Conservation (phyloP, 208 protist species). For the Lotmaria passim region DNA sequence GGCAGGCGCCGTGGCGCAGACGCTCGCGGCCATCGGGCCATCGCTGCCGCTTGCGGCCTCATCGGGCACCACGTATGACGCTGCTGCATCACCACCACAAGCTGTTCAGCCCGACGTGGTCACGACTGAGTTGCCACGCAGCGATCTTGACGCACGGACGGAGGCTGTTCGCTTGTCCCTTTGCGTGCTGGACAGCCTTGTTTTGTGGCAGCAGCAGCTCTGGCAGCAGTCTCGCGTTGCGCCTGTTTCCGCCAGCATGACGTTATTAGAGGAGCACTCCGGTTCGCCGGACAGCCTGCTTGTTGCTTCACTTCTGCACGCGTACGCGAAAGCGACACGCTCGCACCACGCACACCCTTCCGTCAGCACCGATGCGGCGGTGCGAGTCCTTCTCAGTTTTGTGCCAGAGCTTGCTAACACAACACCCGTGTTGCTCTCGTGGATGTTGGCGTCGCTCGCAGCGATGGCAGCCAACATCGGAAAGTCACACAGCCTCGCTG, state of each 20-base stretch:
- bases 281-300: conserved; percentile 1
- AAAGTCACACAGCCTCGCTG: background rate
- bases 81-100: background rate
- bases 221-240: background rate
- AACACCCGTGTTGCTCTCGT: conserved; percentile 22
- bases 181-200: background rate
- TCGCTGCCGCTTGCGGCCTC: background rate
- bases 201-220: background rate
- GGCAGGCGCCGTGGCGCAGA: conserved; percentile 15
- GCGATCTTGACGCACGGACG: background rate
- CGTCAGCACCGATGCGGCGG: too few relatives aligned
- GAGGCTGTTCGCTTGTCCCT: background rate
- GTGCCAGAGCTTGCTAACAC: conserved; percentile 11
- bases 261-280: background rate
- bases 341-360: background rate
- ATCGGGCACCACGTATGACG: background rate
- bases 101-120: background rate
- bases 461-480: background rate
- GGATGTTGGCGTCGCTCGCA: conserved; percentile 27
- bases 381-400: conserved; percentile 6
- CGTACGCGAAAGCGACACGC: background rate
- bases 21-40: background rate
- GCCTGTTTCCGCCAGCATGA: background rate
- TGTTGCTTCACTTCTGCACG: conserved; percentile 2
- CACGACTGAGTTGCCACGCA: background rate